These are phyloP conservation scores for Plasmopara viticola DNA, from an alignment of 352 stramenopile genomes.

Conservation along the genomic window DNA sequence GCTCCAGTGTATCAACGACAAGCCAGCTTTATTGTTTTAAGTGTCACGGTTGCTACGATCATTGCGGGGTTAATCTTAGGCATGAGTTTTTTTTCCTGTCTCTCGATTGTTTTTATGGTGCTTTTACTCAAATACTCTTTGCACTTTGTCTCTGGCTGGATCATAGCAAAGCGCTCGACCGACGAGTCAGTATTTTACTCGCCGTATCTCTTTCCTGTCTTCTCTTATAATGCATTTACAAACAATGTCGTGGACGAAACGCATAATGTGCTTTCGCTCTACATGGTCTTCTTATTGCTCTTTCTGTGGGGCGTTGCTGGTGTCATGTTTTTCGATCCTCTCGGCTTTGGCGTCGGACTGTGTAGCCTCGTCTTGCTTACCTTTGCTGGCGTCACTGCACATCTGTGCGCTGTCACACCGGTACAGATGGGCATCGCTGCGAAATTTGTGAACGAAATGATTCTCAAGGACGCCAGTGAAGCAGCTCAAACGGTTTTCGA, in stretches of 20 bases:
- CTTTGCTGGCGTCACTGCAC: conserved; percentile 67
- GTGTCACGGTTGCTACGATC: conserved; percentile 33
- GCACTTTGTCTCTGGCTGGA: conserved; percentile 54
- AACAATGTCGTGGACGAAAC: conserved; percentile 90
- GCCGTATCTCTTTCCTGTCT: conserved; percentile 87
- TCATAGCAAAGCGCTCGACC: conserved; percentile 35
- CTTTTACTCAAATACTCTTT: conserved; percentile 68
- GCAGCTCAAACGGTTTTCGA: conserved; percentile 64
- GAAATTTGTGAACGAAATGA: conserved; percentile 87
- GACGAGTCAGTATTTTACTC: conserved; percentile 79
- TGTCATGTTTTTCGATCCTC: conserved; percentile 87
- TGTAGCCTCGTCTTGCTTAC: conserved; percentile 79
- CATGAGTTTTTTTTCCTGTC: conserved; percentile 74
- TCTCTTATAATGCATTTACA: conserved; percentile 86
- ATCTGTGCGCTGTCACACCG: conserved; percentile 77
- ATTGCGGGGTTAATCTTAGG: conserved; percentile 38
- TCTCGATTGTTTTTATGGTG: conserved; percentile 82
- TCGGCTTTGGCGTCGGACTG: conserved; percentile 84
- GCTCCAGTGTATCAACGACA: conserved; percentile 49
- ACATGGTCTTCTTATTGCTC: conserved; percentile 57
- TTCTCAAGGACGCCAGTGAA: conserved; percentile 78
- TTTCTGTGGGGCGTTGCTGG: conserved; percentile 84
- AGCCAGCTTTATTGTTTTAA: conserved; percentile 37
- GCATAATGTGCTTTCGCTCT: conserved; percentile 53
- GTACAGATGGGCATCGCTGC: conserved; percentile 83